Conservation (phyloP, 495 filamentous ascomycete species). For the Aspergillus nidulans region DNA sequence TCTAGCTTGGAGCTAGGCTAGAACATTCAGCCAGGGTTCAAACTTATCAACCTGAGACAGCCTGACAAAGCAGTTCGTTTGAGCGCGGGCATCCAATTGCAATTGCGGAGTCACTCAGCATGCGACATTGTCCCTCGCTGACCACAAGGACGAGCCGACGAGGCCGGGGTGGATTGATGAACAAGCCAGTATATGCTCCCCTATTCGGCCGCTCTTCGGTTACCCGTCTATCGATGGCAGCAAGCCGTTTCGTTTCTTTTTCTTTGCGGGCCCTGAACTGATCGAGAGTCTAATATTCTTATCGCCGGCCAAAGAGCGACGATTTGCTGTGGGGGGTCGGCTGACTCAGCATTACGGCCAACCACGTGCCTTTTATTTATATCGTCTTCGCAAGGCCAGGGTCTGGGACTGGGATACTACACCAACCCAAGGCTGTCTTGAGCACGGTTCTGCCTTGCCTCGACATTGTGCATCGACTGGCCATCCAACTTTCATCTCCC, state of each 20-base stretch:
- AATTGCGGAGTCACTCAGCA: constrained; percentile 9
- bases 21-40: constrained; percentile 3
- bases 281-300: constrained; percentile 3
- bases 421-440: background rate
- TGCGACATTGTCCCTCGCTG: background rate
- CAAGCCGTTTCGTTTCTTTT: constrained; percentile 15
- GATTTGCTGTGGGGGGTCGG: constrained; percentile 14
- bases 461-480: background rate
- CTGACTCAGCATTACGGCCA: constrained; percentile 16
- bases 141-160: background rate
- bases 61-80: background rate
- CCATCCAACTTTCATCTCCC: background rate
- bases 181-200: too few species aligned
- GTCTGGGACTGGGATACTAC: background rate
- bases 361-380: constrained; percentile 22
- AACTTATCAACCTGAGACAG: background rate
- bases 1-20: background rate
- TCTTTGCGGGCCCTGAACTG: background rate
- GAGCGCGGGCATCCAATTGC: constrained; percentile 1
- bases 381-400: background rate
- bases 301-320: constrained; percentile 7
- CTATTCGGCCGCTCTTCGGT: too few species aligned
- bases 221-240: too few species aligned
- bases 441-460: background rate
- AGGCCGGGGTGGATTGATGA: background rate